These are phyloP conservation scores for Irpex lacteus DNA, from an alignment of 1,284 basidiomycete species.

Conservation along the genomic window DNA sequence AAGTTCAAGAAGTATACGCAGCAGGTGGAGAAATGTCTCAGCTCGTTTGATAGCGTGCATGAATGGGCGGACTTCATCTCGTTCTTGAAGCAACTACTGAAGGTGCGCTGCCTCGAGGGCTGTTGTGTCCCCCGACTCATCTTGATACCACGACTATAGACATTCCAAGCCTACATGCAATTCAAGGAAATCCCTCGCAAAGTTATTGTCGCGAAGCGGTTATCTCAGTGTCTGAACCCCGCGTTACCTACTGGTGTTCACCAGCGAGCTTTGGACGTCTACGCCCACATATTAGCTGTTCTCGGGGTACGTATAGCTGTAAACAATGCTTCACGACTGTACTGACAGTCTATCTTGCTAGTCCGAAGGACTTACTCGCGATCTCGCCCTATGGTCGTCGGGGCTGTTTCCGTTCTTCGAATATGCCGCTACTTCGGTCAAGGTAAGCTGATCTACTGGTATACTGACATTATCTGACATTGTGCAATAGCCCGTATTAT, in stretches of 20 bases:
- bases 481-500: conserved; percentile 64
- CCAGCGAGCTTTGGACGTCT: conserved; percentile 94
- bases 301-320: conserved; percentile 67
- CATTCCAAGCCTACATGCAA: conserved; percentile 87
- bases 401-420: conserved; percentile 99
- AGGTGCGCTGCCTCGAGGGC: conserved; percentile 50
- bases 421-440: conserved; percentile 94
- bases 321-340: neutral
- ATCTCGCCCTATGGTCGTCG: conserved; percentile 93
- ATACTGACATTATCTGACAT: neutral
- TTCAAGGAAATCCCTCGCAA: conserved; percentile 97
- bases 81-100: conserved; percentile 92
- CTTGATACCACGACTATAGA: too few species aligned
- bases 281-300: conserved; percentile 85
- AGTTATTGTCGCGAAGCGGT: conserved; percentile 90
- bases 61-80: conserved; percentile 99
- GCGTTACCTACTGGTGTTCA: conserved; percentile 97
- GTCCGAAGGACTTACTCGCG: conserved; percentile 86
- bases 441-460: conserved; percentile 42
- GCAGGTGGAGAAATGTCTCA: conserved; percentile 89
- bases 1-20: conserved; percentile 95
- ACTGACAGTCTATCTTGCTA: conserved; percentile 30
- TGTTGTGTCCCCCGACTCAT: too few species aligned
- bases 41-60: conserved; percentile 93
- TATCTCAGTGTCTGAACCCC: conserved; percentile 96